These are phyloP conservation scores for Exophiala oligosperma DNA, from an alignment of 2,329 filamentous ascomycete species.

Conservation along the genomic window DNA sequence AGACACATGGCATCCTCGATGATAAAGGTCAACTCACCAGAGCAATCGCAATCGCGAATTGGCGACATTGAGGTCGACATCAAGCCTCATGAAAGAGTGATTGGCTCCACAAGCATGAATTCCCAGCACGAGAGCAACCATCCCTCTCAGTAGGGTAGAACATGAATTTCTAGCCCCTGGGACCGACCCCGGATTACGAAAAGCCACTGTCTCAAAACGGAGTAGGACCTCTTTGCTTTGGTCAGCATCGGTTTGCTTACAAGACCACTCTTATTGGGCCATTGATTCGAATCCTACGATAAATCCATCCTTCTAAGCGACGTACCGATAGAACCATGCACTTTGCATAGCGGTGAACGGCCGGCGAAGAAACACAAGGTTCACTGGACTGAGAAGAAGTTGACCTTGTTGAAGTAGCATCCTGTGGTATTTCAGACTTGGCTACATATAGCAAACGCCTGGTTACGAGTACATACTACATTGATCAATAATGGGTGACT, in stretches of 20 bases:
- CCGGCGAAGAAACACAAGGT: neutral
- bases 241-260: neutral
- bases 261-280: neutral
- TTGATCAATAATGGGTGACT: neutral
- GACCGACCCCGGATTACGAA: neutral
- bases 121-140: no score
- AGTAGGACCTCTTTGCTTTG: neutral
- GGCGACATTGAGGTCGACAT: no score
- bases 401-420: neutral
- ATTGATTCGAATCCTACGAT: neutral
- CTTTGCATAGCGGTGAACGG: neutral
- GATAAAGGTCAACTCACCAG: no score
- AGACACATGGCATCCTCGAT: no score
- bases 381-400: neutral
- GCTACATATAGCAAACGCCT: neutral
- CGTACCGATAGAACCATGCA: neutral
- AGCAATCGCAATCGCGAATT: no score
- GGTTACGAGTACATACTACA: neutral
- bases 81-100: neutral
- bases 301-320: neutral
- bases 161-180: neutral
- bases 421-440: neutral
- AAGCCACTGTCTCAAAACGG: neutral
- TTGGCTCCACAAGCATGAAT: neutral
- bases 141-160: no score